Evolutionary conservation across 2,329 filamentous ascomycete genomes (phyloP), one percentile per base, ranked within the genome.

Genomic region (Botrytis tulipae): DNA sequence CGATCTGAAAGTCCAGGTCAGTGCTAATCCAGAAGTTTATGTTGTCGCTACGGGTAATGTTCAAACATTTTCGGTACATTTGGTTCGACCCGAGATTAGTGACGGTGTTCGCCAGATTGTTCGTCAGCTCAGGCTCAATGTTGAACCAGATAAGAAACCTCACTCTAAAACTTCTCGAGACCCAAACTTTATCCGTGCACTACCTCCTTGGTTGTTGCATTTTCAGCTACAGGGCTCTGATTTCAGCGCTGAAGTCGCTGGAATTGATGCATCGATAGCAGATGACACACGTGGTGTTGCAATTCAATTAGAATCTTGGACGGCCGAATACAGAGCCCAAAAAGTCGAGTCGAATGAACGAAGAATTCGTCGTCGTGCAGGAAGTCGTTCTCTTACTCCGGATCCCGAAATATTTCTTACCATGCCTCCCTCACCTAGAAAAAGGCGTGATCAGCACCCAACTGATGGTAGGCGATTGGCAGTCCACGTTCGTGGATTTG

Each of bases 31-130:
- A 0, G 92, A 98, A 76, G 89, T 98, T 12, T 91, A 92, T 65
- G 94, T 98, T 16, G 89, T 94, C 71, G 89, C 91, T 18, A 92
- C 89, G 68, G 94, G 93, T 32, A 93, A 90, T 75, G 84, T 98
- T 3, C 93, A 97, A 80, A 97, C 94, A 0, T 95, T 97, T 77
- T 93, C 93, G 1, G 87, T 97, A 67, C 96, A 94, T 79, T 91
- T 99, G 86, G 91, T 98, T 14, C 91, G 95, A 35, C 91, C 93
- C 9, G 96, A 99, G 80, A 97, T 99, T 74, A 96, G 92, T 71
- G 92, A 97, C 79, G 97, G 96, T 35, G 87, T 99, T 46, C 93
- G 93, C 37, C 94, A 98, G 81, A 98, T 99, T 75, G 90, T 98
- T 22, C 89, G 90, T 60, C 94, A 98, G 80, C 86, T 98, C 70